These are phyloP conservation scores for Alternaria angustiovoidea DNA, from an alignment of 2,329 filamentous ascomycete genomes.

Conservation along the genomic window DNA sequence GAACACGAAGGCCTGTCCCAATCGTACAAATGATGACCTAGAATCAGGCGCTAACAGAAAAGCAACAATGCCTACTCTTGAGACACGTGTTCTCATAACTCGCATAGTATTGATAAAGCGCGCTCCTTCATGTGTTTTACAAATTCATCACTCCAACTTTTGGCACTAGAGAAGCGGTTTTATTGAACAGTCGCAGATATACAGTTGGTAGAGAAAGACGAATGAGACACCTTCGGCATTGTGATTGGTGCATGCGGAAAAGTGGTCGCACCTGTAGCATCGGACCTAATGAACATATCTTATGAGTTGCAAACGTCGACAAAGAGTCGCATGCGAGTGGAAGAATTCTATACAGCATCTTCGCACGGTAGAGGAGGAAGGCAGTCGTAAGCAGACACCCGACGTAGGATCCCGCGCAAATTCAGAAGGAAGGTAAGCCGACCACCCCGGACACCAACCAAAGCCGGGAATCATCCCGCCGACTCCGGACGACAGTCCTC, in stretches of 20 bases:
- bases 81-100: too few relatives aligned
- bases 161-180: neutral
- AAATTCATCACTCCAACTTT: neutral
- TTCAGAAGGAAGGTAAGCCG: conserved; percentile 25
- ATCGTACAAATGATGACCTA: too few relatives aligned
- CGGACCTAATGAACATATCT: neutral
- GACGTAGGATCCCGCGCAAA: neutral
- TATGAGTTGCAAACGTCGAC: neutral
- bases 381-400: neutral
- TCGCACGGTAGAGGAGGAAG: neutral
- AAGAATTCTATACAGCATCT: neutral
- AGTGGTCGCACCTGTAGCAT: neutral
- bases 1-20: too few relatives aligned
- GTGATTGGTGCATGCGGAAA: too few relatives aligned
- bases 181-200: neutral
- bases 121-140: neutral
- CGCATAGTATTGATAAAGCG: neutral
- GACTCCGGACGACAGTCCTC: conserved; percentile 31
- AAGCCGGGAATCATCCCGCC: conserved; percentile 9
- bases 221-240: neutral
- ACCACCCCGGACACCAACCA: conserved; percentile 9
- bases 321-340: neutral
- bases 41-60: too few relatives aligned
- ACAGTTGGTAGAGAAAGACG: neutral
- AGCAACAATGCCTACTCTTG: too few relatives aligned